phyloP scores from a whole-genome alignment of 805 yeast genomes.

The Yamadazyma ubonensis region DNA sequence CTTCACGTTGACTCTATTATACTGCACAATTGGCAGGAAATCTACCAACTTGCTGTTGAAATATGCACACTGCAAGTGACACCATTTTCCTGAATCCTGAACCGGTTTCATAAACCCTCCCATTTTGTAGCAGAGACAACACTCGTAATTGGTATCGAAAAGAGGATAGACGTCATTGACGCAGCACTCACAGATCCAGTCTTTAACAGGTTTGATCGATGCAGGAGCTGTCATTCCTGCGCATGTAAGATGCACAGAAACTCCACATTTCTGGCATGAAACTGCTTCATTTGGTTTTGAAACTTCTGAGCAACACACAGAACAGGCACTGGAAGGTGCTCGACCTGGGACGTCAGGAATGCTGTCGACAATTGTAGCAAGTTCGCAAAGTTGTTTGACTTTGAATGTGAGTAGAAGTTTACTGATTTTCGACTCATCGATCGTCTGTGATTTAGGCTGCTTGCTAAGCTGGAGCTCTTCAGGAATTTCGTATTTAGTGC shows the following conservation, averaged over 20 bases:
- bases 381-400: constrained; percentile 9
- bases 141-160: constrained; percentile 54
- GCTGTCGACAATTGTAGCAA: constrained; percentile 1
- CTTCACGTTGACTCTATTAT: constrained; percentile 1
- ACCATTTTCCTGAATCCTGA: constrained; percentile 62
- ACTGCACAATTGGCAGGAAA: constrained; percentile 31
- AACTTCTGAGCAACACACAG: constrained; percentile 1
- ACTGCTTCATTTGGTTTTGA: constrained; percentile 36
- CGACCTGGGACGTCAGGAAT: background rate
- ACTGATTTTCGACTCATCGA: background rate
- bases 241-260: constrained; percentile 68
- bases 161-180: constrained; percentile 65
- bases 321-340: background rate
- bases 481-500: constrained; percentile 12
- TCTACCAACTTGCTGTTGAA: constrained; percentile 43
- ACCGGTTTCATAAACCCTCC: constrained; percentile 73
- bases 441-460: constrained; percentile 1
- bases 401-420: constrained; percentile 1
- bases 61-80: constrained; percentile 70
- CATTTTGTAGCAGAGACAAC: constrained; percentile 57
- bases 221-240: constrained; percentile 45
- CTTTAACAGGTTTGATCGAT: constrained; percentile 23
- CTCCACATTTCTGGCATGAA: constrained; percentile 63
- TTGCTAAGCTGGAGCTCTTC: constrained; percentile 12
- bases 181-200: constrained; percentile 84